Evolutionary conservation across 768 basidiomycete genomes (phyloP), one percentile per base, ranked within the genome.

Genomic region (Agaricus bisporus): DNA sequence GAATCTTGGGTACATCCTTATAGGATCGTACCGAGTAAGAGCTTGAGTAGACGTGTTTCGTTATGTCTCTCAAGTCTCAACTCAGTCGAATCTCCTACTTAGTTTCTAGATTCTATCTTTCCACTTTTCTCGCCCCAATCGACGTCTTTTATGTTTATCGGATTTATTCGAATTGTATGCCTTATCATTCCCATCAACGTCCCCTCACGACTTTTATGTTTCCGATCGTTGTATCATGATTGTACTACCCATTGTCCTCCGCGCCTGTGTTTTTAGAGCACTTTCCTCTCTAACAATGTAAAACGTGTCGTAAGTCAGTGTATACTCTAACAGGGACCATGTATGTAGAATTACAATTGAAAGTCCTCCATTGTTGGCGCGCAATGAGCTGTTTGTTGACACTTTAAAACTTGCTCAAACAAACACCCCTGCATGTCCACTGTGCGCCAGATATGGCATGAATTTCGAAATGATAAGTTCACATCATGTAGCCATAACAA

Each of bases 1-100:
- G 78, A 78, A 36, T 70, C 76, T 8, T 72, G 79, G 18, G 58
- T 85, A 7, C 77, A 80, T 56, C 83, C 84, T 2, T 86, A 84
- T 63, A 62, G 56, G 20, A 54, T 69, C 26, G 53, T 45, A 7
- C 25, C 45, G 45, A 54, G 36, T 26, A 45, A 47, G 26, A 38
- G 45, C 14, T 20, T 54, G 45, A 54, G 38, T 18, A 36, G 45
- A 20, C 52, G 52, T 7, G 38, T 38, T 9, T 54, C 52, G 44
- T 35, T 41, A 35, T 54, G 22, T 54, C 52, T 4, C 38, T 54
- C 52, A 39, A 14, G 11, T 47, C 45, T 15, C 44, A 47, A 25
- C 38, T 41, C 17, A 41, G 41, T 29, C 47, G 45, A 54, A 32
- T 32, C 8, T 8, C 32, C 11, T 3, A 7, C 32, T 8, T 11